phyloP scores from a whole-genome alignment of 2,329 filamentous ascomycete genomes.

The Colletotrichum sansevieriae region DNA sequence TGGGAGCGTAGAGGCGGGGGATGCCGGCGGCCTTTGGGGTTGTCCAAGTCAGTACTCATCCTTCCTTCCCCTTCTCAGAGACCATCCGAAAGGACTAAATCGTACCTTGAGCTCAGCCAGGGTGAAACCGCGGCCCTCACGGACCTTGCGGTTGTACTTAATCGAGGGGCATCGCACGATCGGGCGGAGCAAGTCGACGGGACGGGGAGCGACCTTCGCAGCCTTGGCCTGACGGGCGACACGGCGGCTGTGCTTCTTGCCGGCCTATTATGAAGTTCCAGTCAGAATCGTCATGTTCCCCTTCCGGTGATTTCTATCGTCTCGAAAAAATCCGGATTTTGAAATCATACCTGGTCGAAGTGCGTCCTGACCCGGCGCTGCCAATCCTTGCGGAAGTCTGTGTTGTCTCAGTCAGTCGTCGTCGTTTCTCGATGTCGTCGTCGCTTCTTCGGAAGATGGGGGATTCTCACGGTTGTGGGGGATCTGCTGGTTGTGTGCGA shows the following conservation, averaged over 20 bases:
- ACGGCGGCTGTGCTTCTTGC: constrained; percentile 94
- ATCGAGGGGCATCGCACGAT: constrained; percentile 97
- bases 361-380: constrained; percentile 98
- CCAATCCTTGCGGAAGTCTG: constrained; percentile 99
- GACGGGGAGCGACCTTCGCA: constrained; percentile 93
- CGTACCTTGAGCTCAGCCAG: constrained; percentile 96
- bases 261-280: constrained; percentile 72
- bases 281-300: constrained; percentile 43
- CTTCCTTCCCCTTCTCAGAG: background rate
- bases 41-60: constrained; percentile 16
- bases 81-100: background rate
- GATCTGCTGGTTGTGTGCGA: constrained; percentile 99
- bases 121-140: constrained; percentile 97
- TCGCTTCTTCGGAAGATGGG: constrained; percentile 36
- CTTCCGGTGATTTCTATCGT: constrained; percentile 39
- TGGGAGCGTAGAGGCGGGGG: constrained; percentile 91
- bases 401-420: constrained; percentile 55
- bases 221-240: constrained; percentile 95
- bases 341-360: constrained; percentile 93
- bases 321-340: constrained; percentile 39
- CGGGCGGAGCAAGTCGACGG: constrained; percentile 96
- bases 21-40: constrained; percentile 86
- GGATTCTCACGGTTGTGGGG: constrained; percentile 87
- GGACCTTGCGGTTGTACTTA: constrained; percentile 99
- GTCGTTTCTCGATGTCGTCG: constrained; percentile 45